Evolutionary conservation across 2,329 filamentous ascomycete genomes (phyloP).

Genomic region (Pseudogymnoascus sp.): DNA sequence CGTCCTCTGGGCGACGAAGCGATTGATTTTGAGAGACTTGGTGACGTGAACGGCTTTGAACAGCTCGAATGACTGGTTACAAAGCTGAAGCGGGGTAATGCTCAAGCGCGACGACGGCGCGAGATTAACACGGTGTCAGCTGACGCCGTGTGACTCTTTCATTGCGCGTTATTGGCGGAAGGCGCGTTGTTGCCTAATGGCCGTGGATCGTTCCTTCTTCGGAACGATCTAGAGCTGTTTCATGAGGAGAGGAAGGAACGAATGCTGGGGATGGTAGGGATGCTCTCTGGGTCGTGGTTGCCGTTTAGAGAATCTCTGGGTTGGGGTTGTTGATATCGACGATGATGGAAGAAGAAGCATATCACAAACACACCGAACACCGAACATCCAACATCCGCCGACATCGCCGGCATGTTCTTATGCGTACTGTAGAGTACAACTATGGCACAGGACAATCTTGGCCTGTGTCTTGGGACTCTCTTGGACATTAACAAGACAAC

Average conservation of each 20-base stretch:
- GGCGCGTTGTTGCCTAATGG: constrained; percentile 1
- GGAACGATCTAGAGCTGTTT: not conserved
- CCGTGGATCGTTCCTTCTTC: not conserved
- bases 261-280: not conserved
- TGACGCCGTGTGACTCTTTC: not conserved
- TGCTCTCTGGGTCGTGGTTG: not conserved
- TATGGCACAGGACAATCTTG: not conserved
- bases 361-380: not conserved
- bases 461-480: not conserved
- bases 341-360: not conserved
- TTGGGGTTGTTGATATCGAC: not conserved
- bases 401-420: not conserved
- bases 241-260: not conserved
- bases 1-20: not conserved
- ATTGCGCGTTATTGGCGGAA: not conserved
- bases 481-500: not conserved
- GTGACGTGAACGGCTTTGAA: not conserved
- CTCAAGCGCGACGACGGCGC: not conserved
- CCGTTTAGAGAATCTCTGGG: not conserved
- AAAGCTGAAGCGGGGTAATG: not conserved
- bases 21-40: not conserved
- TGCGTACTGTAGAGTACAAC: not conserved
- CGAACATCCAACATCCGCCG: not conserved
- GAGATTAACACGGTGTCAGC: not conserved
- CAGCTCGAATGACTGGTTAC: not conserved